Evolutionary conservation across 2,329 filamentous ascomycete genomes (phyloP).

Genomic region (Paecilomyces sp.): DNA sequence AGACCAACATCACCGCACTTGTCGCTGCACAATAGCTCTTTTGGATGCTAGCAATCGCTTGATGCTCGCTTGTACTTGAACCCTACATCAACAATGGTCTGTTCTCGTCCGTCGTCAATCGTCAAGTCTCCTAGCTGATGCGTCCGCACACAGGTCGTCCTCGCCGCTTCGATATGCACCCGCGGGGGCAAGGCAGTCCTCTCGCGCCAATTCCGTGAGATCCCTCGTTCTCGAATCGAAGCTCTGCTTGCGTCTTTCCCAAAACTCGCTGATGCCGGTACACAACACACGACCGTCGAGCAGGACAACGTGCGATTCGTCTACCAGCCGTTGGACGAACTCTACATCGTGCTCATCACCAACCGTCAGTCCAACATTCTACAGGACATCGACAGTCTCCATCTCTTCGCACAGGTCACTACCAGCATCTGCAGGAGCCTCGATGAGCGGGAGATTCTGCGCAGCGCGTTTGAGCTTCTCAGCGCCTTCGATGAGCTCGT

Average conservation of each 20-base stretch:
- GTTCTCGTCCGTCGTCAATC: conserved; percentile 17
- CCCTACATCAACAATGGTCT: conserved; percentile 20
- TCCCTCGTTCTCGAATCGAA: conserved; percentile 94
- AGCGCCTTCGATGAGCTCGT: conserved; percentile 97
- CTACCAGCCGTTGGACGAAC: conserved; percentile 96
- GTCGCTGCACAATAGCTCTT: not conserved
- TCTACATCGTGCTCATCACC: conserved; percentile 99
- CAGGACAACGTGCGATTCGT: conserved; percentile 99
- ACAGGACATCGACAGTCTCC: conserved; percentile 96
- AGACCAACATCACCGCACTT: conserved; percentile 12
- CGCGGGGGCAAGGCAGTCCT: conserved; percentile 96
- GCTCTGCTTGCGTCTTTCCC: conserved; percentile 94
- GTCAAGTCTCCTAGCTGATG: conserved; percentile 10
- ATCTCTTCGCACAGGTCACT: conserved; percentile 95
- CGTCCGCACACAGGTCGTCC: conserved; percentile 69
- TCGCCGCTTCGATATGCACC: conserved; percentile 98
- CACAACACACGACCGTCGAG: conserved; percentile 96
- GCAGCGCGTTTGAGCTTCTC: conserved; percentile 91
- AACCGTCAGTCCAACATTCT: conserved; percentile 99
- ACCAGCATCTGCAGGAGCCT: conserved; percentile 92
- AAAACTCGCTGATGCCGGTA: conserved; percentile 91
- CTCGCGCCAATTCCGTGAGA: conserved; percentile 95
- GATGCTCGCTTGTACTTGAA: conserved; percentile 1
- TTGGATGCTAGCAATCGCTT: not conserved
- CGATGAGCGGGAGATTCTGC: conserved; percentile 90